phyloP scores from a whole-genome alignment of 306 rosid species.

The Trifolium pratense region DNA sequence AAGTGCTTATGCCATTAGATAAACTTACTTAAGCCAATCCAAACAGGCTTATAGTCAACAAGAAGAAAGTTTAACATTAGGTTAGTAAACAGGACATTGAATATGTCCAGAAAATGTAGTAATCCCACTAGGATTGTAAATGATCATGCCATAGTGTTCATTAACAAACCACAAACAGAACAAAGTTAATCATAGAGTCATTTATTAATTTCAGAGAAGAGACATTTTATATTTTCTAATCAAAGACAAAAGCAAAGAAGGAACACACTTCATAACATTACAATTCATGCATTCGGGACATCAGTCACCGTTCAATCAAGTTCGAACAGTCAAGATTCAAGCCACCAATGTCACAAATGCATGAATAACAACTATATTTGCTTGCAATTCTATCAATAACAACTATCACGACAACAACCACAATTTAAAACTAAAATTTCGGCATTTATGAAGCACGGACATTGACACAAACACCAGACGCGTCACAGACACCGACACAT shows the following conservation, averaged over 20 bases:
- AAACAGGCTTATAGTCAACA: neutral
- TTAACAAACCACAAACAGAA: too few relatives aligned
- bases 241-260: neutral
- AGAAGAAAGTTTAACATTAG: neutral
- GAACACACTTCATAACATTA: slow-evolving; percentile 1
- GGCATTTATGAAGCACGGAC: neutral
- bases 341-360: neutral
- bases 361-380: neutral
- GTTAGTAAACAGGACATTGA: neutral
- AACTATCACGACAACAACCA: neutral
- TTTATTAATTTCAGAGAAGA: neutral
- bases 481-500: too few relatives aligned
- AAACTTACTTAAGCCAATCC: too few relatives aligned
- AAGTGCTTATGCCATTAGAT: too few relatives aligned
- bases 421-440: neutral
- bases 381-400: neutral
- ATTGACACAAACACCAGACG: too few relatives aligned
- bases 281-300: neutral
- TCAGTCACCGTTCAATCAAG: neutral
- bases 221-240: neutral
- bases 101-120: too few relatives aligned
- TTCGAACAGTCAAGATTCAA: neutral
- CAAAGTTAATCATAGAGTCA: neutral
- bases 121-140: too few relatives aligned
- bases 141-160: too few relatives aligned